These are phyloP conservation scores for Botrytis sinoallii DNA, from an alignment of 2,329 filamentous ascomycete genomes.

Conservation along the genomic window DNA sequence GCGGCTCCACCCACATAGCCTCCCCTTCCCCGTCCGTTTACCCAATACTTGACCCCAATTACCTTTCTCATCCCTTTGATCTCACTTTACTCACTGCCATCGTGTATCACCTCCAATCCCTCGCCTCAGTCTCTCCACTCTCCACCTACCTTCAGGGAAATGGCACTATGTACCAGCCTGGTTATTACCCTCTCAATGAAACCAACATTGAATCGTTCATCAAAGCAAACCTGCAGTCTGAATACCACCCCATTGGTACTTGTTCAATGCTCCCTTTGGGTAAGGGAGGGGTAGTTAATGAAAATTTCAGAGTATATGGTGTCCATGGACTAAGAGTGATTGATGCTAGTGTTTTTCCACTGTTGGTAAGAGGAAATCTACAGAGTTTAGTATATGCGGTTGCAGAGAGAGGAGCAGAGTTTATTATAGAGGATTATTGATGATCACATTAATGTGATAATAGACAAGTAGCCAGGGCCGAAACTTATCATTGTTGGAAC, in stretches of 20 bases:
- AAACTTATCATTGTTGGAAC: neutral
- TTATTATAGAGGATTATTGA: neutral
- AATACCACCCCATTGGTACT: slow-evolving; percentile 19
- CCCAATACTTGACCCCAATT: slow-evolving; percentile 43
- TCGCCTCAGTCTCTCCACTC: slow-evolving; percentile 6
- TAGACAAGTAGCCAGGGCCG: neutral
- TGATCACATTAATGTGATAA: neutral
- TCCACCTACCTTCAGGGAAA: neutral
- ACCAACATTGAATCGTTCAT: neutral
- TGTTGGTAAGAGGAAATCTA: slow-evolving; percentile 13
- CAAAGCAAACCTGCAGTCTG: neutral
- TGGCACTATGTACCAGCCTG: neutral
- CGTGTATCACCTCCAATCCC: neutral
- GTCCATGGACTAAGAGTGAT: slow-evolving; percentile 14
- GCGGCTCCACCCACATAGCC: slow-evolving; percentile 51
- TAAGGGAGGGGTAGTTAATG: slow-evolving; percentile 9
- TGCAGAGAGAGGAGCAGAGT: slow-evolving; percentile 12
- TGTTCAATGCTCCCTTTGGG: slow-evolving; percentile 8
- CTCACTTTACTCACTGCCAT: slow-evolving; percentile 21
- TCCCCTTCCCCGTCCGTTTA: slow-evolving; percentile 38
- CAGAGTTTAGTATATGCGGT: slow-evolving; percentile 18
- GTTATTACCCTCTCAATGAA: neutral
- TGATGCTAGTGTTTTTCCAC: slow-evolving; percentile 16
- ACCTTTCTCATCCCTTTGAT: slow-evolving; percentile 44
- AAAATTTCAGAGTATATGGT: slow-evolving; percentile 17